phyloP scores from a whole-genome alignment of 805 yeast genomes.

The Teunomyces gatunensis region DNA sequence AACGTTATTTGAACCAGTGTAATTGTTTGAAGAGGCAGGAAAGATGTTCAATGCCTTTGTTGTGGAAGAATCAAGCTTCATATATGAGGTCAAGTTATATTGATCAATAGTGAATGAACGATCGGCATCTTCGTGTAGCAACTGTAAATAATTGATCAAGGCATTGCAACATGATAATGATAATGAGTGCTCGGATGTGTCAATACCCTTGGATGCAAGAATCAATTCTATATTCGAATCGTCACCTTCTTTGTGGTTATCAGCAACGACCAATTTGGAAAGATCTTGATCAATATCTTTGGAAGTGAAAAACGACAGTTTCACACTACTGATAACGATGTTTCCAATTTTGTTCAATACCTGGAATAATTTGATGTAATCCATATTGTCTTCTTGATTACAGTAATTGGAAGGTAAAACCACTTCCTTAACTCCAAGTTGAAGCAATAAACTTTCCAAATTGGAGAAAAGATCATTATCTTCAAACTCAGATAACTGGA shows the following conservation, averaged over 20 bases:
- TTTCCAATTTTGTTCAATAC: constrained; percentile 74
- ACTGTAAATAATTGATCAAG: constrained; percentile 61
- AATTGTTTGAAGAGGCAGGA: constrained; percentile 38
- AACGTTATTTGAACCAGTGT: constrained; percentile 14
- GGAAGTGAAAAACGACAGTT: constrained; percentile 54
- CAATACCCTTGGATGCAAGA: constrained; percentile 54
- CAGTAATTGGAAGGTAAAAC: constrained; percentile 50
- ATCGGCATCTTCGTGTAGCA: constrained; percentile 56
- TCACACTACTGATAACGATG: constrained; percentile 62
- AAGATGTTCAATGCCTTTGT: constrained; percentile 83
- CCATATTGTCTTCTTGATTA: constrained; percentile 44
- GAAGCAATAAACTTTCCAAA: constrained; percentile 81
- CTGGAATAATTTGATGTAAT: constrained; percentile 61
- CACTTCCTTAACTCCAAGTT: constrained; percentile 85
- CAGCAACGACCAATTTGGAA: constrained; percentile 53
- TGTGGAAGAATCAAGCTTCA: constrained; percentile 91
- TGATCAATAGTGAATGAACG: constrained; percentile 57
- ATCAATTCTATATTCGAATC: constrained; percentile 36
- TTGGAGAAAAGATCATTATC: constrained; percentile 80
- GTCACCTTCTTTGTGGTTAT: constrained; percentile 22
- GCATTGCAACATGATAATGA: constrained; percentile 70
- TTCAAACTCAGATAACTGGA: constrained; percentile 74
- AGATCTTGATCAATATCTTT: constrained; percentile 79
- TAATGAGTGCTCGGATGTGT: constrained; percentile 40
- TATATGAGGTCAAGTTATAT: constrained; percentile 73